These are phyloP conservation scores for Penicillium psychrofluorescens DNA, from an alignment of 495 filamentous ascomycete genomes.

Conservation along the genomic window DNA sequence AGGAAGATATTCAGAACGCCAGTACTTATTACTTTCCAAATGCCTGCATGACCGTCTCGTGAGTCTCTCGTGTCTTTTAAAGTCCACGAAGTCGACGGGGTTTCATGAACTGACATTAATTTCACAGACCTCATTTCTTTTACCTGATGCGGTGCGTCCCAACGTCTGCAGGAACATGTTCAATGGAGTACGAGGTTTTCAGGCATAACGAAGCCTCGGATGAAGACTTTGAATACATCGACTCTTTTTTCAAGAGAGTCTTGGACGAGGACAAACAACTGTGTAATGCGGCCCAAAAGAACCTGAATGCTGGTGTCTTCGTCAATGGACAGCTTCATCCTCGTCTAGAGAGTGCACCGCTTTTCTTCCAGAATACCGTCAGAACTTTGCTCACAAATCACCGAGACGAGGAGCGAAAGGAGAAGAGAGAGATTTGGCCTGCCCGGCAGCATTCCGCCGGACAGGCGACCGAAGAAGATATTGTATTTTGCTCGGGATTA, in stretches of 20 bases:
- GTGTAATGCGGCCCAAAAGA: constrained; percentile 34
- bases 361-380: constrained; percentile 39
- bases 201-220: constrained; percentile 36
- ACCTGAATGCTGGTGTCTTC: constrained; percentile 34
- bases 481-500: no score
- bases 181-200: constrained; percentile 42
- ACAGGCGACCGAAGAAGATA: no score
- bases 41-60: constrained; percentile 37
- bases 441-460: no score
- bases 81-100: not conserved
- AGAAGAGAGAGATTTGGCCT: constrained; percentile 39
- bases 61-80: constrained; percentile 9
- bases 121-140: constrained; percentile 32
- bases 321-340: constrained; percentile 40
- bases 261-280: constrained; percentile 40
- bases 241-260: constrained; percentile 37
- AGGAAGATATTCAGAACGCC: constrained; percentile 23
- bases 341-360: constrained; percentile 32
- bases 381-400: constrained; percentile 32
- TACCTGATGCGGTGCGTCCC: constrained; percentile 40
- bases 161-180: constrained; percentile 19
- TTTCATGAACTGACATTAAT: no score
- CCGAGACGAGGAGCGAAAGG: constrained; percentile 30
- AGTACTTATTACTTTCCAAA: constrained; percentile 40
- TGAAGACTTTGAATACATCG: constrained; percentile 35